Evolutionary conservation across 2,329 filamentous ascomycete genomes (phyloP).

Genomic region (Epichloe gansuensis): DNA sequence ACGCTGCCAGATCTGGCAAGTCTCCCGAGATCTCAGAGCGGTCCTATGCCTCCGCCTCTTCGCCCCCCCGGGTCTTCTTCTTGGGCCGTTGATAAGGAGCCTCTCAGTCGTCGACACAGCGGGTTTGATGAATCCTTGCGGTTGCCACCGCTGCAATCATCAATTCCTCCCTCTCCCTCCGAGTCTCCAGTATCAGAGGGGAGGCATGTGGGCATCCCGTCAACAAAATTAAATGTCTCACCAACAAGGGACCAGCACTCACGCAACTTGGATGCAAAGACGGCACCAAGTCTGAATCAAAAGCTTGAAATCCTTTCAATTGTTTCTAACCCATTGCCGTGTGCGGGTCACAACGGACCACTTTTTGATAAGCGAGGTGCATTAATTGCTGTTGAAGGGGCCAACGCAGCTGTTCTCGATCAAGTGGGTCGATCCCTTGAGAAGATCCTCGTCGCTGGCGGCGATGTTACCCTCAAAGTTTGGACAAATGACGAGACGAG

Average conservation of each 20-base stretch:
- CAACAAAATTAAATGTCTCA: constrained; percentile 13
- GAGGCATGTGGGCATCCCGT: constrained; percentile 15
- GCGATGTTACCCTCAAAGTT: constrained; percentile 28
- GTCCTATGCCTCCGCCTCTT: constrained; percentile 43
- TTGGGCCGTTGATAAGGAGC: constrained; percentile 18
- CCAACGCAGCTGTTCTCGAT: constrained; percentile 36
- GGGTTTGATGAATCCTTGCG: constrained; percentile 42
- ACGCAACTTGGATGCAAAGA: constrained; percentile 21
- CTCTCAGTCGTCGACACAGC: constrained; percentile 26
- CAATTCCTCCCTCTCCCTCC: constrained; percentile 19
- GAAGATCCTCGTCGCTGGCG: constrained; percentile 39
- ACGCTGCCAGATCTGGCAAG: constrained; percentile 18
- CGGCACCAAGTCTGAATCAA: constrained; percentile 46
- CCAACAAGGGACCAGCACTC: constrained; percentile 1
- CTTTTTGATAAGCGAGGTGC: constrained; percentile 49
- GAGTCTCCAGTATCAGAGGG: constrained; percentile 14
- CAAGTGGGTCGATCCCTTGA: constrained; percentile 53
- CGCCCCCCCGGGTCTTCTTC: constrained; percentile 23
- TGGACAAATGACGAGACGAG: constrained; percentile 26
- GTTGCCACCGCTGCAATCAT: constrained; percentile 40
- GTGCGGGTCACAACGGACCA: constrained; percentile 19
- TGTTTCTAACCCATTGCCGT: constrained; percentile 56
- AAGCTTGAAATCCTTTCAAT: constrained; percentile 67
- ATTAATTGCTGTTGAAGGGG: constrained; percentile 73
- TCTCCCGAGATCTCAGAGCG: constrained; percentile 20